Base-by-base conservation (phyloP, 1,139 yeast species). In the Blastobotrys aristatus region DNA sequence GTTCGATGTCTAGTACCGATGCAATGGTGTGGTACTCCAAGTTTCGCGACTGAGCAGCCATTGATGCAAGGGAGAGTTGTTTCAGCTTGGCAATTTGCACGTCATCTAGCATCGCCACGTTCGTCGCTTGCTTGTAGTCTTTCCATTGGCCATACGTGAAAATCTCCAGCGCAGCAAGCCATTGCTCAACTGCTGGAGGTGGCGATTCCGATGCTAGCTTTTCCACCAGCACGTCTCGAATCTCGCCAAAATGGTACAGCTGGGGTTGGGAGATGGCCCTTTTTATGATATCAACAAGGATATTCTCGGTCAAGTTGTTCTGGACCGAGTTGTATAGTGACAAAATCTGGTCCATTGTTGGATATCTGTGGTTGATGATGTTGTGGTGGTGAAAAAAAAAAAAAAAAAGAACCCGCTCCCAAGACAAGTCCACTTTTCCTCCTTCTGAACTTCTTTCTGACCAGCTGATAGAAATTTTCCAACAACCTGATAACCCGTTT, bases 121-220 rank as follows among this genome's bases (percentile, higher is more conserved):
- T 8, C n/a, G 16, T 5, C 21, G 35, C 20, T n/a, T 16, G 14
- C 4, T 35, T 14, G 42, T 56, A 57, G 33, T 51, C 54, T 2
- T 38, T 34, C 59, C 60, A 57, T 27, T 40, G 39, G 4, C 60
- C 59, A 43, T 55, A 54, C 10, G 57, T 54, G 36, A 53, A 57
- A 11, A 57, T 50, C 3, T 51, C 53, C 7, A 57, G 51, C 5
- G 52, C 38, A 8, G 44, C 37, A 2, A 52, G 45, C 55, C 56
- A 53, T 35, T 3, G 27, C 40, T 18, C 22, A 4, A 21, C 49
- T 24, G 21, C 41, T 27, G 41, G 34, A 3, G 43, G 32, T 14
- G 43, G 27, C 29, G 43, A 13, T 26, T 40, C 14, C 44, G 43
- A 24, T 44, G 47, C n/a, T 40, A 32, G 16, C 14, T 30, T 27